phyloP scores from a whole-genome alignment of 2,329 filamentous ascomycete species.

The Curvularia eragrostidis region DNA sequence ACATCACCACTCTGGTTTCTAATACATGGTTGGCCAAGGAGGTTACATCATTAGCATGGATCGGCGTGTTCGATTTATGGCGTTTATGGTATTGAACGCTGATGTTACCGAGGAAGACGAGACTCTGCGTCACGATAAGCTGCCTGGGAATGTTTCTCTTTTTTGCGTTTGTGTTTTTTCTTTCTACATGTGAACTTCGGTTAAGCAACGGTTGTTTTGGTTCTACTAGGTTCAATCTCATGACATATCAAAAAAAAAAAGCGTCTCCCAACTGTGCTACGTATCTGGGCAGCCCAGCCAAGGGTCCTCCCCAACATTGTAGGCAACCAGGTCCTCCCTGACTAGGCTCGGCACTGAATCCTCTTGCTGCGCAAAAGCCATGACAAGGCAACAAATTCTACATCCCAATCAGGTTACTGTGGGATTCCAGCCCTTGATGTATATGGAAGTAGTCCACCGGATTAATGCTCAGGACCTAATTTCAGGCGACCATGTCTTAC shows the following conservation, averaged over 20 bases:
- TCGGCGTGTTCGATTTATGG: slow-evolving; percentile 18
- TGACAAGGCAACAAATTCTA: neutral
- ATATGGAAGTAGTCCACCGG: neutral
- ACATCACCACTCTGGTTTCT: slow-evolving; percentile 21
- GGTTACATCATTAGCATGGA: slow-evolving; percentile 13
- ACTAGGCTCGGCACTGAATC: neutral
- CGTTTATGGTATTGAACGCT: slow-evolving; percentile 13
- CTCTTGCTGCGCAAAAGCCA: neutral
- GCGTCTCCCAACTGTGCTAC: neutral
- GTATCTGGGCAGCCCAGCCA: neutral
- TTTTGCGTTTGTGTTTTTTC: neutral
- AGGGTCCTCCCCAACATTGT: neutral
- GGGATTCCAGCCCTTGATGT: too few species aligned
- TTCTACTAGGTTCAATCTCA: slow-evolving; percentile 12
- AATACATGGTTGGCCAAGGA: slow-evolving; percentile 11
- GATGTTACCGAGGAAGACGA: slow-evolving; percentile 8
- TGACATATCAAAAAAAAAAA: slow-evolving; percentile 1
- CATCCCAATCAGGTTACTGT: neutral
- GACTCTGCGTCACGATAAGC: slow-evolving; percentile 2
- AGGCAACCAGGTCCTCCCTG: neutral
- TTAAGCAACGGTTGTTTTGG: slow-evolving; percentile 1
- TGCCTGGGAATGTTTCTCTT: slow-evolving; percentile 2
- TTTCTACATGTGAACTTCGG: neutral
- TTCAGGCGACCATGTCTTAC: neutral
- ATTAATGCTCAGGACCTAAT: neutral